Percentiles rank a stretch among this genome's conserved stretches.
Evolutionary conservation across 2,329 filamentous ascomycete species (phyloP).

Genomic region (Scedosporium minutisporum): DNA sequence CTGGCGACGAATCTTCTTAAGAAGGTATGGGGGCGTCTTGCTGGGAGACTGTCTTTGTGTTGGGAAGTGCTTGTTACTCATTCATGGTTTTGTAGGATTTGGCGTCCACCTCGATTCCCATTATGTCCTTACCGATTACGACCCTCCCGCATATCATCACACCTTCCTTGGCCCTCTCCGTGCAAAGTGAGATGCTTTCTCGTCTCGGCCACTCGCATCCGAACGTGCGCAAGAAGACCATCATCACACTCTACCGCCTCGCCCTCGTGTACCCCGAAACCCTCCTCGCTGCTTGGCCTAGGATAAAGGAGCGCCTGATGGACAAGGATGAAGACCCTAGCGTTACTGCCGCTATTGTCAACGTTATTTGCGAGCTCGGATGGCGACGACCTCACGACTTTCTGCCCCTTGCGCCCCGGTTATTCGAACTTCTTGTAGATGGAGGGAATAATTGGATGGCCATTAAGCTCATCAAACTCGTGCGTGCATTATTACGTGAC

Average conservation of each 20-base stretch:
- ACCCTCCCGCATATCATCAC: constrained; percentile 94
- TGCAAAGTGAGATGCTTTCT: constrained; percentile 77
- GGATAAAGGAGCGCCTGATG: constrained; percentile 89
- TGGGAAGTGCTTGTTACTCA: background rate
- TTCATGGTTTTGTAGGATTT: constrained; percentile 47
- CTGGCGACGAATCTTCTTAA: constrained; percentile 92
- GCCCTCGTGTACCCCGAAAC: constrained; percentile 96
- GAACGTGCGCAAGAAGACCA: constrained; percentile 85
- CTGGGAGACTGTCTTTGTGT: background rate
- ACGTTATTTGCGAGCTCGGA: constrained; percentile 91
- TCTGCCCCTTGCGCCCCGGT: constrained; percentile 75
- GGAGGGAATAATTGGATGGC: constrained; percentile 99
- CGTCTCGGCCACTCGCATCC: constrained; percentile 79
- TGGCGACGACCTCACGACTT: constrained; percentile 94
- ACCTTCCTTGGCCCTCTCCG: constrained; percentile 80
- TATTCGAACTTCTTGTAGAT: constrained; percentile 88
- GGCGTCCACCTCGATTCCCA: constrained; percentile 59
- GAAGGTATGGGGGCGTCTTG: constrained; percentile 50
- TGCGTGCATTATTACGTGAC: constrained; percentile 32
- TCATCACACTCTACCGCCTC: constrained; percentile 86
- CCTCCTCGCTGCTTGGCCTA: constrained; percentile 85
- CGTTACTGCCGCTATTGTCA: constrained; percentile 91
- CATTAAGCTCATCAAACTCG: constrained; percentile 96
- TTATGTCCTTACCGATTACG: constrained; percentile 75
- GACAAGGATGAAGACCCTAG: constrained; percentile 84